Conservation (phyloP, 495 filamentous ascomycete genomes). For the Chlorociboria aeruginascens region DNA sequence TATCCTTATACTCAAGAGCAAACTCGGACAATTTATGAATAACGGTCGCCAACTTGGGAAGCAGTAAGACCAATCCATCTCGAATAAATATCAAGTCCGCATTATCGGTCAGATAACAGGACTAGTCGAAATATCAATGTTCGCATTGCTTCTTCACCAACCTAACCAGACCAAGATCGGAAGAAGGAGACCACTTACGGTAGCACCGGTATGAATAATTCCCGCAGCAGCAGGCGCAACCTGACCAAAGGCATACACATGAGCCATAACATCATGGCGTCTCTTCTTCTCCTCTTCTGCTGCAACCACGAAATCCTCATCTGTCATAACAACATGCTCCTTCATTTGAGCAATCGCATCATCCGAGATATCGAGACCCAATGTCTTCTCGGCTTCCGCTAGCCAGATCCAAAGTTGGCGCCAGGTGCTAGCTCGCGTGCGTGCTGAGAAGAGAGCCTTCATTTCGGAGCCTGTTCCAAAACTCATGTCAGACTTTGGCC, state of each 20-base stretch:
- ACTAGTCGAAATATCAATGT: too few species aligned
- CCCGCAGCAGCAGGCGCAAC: slow-evolving; percentile 72
- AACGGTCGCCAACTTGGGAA: slow-evolving; percentile 77
- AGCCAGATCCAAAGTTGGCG: slow-evolving; percentile 73
- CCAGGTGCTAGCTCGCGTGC: slow-evolving; percentile 64
- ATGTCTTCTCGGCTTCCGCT: slow-evolving; percentile 60
- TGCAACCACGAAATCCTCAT: slow-evolving; percentile 68
- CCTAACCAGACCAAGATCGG: too few species aligned
- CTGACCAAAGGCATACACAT: slow-evolving; percentile 63
- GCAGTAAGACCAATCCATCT: slow-evolving; percentile 31
- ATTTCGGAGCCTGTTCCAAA: slow-evolving; percentile 27
- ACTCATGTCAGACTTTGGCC: not conserved
- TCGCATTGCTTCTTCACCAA: too few species aligned
- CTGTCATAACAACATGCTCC: slow-evolving; percentile 56
- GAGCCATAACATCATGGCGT: slow-evolving; percentile 43
- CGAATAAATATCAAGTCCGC: slow-evolving; percentile 77
- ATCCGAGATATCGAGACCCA: slow-evolving; percentile 50
- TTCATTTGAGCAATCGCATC: slow-evolving; percentile 69
- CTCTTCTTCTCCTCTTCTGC: slow-evolving; percentile 41
- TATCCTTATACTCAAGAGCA: slow-evolving; percentile 60
- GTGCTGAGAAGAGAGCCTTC: slow-evolving; percentile 54
- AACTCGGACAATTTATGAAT: slow-evolving; percentile 71
- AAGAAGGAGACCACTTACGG: too few species aligned
- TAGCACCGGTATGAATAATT: slow-evolving; percentile 52
- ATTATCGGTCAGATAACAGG: slow-evolving; percentile 44